Evolutionary conservation across 2,329 filamentous ascomycete species (phyloP).

Genomic region (Penicillium sp.): DNA sequence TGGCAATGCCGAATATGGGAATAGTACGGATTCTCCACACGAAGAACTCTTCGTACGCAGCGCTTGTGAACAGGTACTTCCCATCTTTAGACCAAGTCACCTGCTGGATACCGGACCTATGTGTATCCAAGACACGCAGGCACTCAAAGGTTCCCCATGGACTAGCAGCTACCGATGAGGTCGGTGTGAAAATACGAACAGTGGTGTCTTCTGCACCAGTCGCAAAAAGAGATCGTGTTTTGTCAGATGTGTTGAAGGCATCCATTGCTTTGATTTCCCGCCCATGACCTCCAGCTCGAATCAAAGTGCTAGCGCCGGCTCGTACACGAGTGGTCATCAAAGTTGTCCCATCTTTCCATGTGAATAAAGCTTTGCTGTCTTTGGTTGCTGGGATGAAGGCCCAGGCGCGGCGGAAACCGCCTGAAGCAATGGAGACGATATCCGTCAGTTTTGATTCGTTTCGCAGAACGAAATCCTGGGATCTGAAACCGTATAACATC

Average conservation of each 20-base stretch:
- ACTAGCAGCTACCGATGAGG: slow-evolving; percentile 8
- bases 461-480: slow-evolving; percentile 70
- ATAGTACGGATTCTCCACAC: slow-evolving; percentile 67
- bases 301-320: slow-evolving; percentile 42
- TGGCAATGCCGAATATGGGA: slow-evolving; percentile 52
- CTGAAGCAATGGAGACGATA: slow-evolving; percentile 70
- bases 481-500: slow-evolving; percentile 25
- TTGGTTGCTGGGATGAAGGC: slow-evolving; percentile 46
- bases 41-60: slow-evolving; percentile 83
- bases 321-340: slow-evolving; percentile 47
- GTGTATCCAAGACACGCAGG: slow-evolving; percentile 65
- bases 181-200: slow-evolving; percentile 63
- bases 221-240: slow-evolving; percentile 48
- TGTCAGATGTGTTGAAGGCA: slow-evolving; percentile 34
- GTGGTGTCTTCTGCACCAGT: slow-evolving; percentile 69
- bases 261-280: slow-evolving; percentile 72
- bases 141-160: slow-evolving; percentile 44
- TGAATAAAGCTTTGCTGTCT: slow-evolving; percentile 52
- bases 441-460: slow-evolving; percentile 69
- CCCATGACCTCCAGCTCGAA: slow-evolving; percentile 74
- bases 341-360: slow-evolving; percentile 68
- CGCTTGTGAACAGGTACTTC: slow-evolving; percentile 75
- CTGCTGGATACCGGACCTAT: slow-evolving; percentile 79
- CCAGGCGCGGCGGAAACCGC: slow-evolving; percentile 78
- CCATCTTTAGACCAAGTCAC: slow-evolving; percentile 68